phyloP scores from a whole-genome alignment of 2,329 filamentous ascomycete species.

The Microcera coccophila region DNA sequence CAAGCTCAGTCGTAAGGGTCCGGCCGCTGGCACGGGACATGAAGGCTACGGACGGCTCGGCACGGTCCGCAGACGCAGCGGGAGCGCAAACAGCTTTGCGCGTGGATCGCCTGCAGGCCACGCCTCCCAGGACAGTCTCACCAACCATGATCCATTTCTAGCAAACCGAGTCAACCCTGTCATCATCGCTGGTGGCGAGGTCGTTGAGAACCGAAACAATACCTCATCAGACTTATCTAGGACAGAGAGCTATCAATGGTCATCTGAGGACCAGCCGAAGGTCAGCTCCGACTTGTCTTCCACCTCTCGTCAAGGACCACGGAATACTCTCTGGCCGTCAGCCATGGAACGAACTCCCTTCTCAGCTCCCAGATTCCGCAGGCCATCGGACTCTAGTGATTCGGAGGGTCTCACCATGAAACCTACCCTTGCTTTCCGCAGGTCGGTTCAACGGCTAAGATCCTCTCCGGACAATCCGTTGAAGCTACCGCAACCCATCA shows the following conservation, averaged over 20 bases:
- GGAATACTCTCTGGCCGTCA: slow-evolving; percentile 52
- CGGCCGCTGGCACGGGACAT: slow-evolving; percentile 87
- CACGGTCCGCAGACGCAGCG: slow-evolving; percentile 58
- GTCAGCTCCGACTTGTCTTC: slow-evolving; percentile 38
- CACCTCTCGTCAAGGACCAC: slow-evolving; percentile 37
- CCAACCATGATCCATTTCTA: slow-evolving; percentile 54
- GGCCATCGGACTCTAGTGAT: slow-evolving; percentile 55
- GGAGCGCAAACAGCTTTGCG: slow-evolving; percentile 48
- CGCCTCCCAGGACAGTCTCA: slow-evolving; percentile 50
- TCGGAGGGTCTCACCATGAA: slow-evolving; percentile 47
- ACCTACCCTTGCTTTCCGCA: slow-evolving; percentile 51
- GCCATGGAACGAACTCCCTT: slow-evolving; percentile 41
- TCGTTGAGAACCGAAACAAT: slow-evolving; percentile 58
- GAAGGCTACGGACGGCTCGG: slow-evolving; percentile 75
- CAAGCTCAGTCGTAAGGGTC: slow-evolving; percentile 61
- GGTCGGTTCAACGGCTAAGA: slow-evolving; percentile 51
- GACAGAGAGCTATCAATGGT: slow-evolving; percentile 49
- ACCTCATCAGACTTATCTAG: slow-evolving; percentile 44
- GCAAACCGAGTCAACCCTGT: slow-evolving; percentile 62
- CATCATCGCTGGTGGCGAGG: slow-evolving; percentile 60
- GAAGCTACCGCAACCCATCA: slow-evolving; percentile 52
- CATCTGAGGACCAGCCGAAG: slow-evolving; percentile 38
- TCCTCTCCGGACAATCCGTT: slow-evolving; percentile 42
- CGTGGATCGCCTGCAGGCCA: slow-evolving; percentile 43
- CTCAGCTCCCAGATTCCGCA: slow-evolving; percentile 27